Evolutionary conservation across 345 rosid genomes (phyloP).

Genomic region (Geranium brycei): DNA sequence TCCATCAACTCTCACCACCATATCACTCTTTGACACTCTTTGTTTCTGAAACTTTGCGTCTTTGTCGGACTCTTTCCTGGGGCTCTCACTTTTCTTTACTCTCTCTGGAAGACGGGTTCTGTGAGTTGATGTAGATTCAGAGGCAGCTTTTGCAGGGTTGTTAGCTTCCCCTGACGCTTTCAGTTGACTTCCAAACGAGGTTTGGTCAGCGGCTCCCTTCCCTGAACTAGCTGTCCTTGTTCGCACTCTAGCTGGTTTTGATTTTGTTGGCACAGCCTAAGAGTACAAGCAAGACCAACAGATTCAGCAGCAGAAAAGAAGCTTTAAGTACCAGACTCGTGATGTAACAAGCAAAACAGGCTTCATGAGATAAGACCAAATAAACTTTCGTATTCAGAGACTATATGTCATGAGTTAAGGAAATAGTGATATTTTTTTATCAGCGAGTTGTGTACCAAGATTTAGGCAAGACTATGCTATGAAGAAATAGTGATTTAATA

Average conservation of each 20-base stretch:
- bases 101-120: conserved; percentile 8
- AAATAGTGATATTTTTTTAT: too few species aligned
- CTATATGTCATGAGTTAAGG: too few species aligned
- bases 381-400: neutral
- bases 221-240: conserved; percentile 17
- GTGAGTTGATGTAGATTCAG: conserved; percentile 14
- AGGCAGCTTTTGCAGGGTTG: conserved; percentile 7
- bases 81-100: conserved; percentile 8
- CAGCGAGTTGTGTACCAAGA: too few species aligned
- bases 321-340: neutral
- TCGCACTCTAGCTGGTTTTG: conserved; percentile 13
- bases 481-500: neutral
- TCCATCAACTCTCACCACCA: conserved; percentile 9
- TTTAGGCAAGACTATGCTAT: neutral
- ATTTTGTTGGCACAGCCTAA: conserved; percentile 20
- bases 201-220: conserved; percentile 10
- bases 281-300: neutral
- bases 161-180: conserved; percentile 10
- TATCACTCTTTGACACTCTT: conserved; percentile 7
- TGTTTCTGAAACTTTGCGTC: conserved; percentile 14
- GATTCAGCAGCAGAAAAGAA: neutral
- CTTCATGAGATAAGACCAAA: neutral
- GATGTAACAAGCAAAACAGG: neutral
- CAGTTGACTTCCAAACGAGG: conserved; percentile 7
- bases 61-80: conserved; percentile 16